Base-by-base conservation (phyloP, 768 basidiomycete genomes). In the Kwoniella bestiolae region DNA sequence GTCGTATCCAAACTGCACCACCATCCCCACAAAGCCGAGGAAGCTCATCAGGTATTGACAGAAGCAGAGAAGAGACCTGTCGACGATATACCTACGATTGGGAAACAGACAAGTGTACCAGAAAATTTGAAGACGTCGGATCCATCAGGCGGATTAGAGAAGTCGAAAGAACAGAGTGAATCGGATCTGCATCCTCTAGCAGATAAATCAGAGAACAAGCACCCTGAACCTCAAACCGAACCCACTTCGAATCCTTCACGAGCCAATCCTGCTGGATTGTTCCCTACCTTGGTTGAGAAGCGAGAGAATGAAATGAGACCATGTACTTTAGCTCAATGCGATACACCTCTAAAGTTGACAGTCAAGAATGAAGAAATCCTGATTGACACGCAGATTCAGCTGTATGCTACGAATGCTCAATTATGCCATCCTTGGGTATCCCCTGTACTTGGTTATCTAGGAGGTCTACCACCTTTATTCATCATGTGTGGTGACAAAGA, bases 401-500 rank as follows among this genome's bases (percentile, higher is more conserved):
- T 96, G 56, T 96, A 96, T 72, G 84, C 90, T 16, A 88, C 87
- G 60, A 97, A 96, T 75, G 88, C 84, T 85, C 89, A 83, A 57
- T 86, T 81, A 12, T 41, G 66, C 49, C 60, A 63, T 70, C 78
- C 78, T 31, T 74, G 73, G 87, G 92, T 96, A 85, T 70, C 92
- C 86, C 63, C 95, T 84, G 21, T 85, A 85, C 16, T 87, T 86
- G 81, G 83, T 0, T 94, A 92, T 80, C 85, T 99, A 11, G 96
- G 95, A 5, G 94, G 94, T 2, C 81, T 99, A 0, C 92, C 92
- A 1, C 96, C 96, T 12, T 75, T 98, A 50, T 81, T 92, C 26
- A 82, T 99, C 69, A 87, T 94, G 68, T 90, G 88, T 0, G 88
- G 95, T 44, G 91, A 96, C 61, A 90, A 89, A 72, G 95, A 98